phyloP scores from a whole-genome alignment of 768 basidiomycete genomes.

The Mycena belliarum region DNA sequence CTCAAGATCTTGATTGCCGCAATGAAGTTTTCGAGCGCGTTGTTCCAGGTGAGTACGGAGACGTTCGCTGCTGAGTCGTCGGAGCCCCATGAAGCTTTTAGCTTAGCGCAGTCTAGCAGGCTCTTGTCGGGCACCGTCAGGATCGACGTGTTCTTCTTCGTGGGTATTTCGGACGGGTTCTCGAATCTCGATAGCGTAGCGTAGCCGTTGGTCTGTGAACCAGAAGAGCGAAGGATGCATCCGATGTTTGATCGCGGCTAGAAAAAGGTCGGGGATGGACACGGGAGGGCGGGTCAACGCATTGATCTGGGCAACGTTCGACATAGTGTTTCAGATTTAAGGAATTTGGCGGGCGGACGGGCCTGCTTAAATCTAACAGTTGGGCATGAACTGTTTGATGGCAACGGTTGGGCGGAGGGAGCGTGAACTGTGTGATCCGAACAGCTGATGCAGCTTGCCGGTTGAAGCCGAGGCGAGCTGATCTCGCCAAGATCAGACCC shows the following conservation, averaged over 20 bases:
- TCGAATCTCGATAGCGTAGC: neutral
- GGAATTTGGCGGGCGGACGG: too few species aligned
- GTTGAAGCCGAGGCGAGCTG: too few species aligned
- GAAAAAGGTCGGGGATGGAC: neutral
- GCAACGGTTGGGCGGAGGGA: too few species aligned
- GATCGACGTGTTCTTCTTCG: neutral
- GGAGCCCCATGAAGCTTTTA: neutral
- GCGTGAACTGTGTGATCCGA: too few species aligned
- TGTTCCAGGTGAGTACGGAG: neutral
- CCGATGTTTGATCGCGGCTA: neutral
- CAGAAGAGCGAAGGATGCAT: neutral
- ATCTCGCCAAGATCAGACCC: too few species aligned
- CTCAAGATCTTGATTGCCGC: neutral
- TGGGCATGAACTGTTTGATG: too few species aligned
- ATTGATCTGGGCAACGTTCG: neutral
- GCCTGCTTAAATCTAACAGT: too few species aligned
- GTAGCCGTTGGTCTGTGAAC: neutral
- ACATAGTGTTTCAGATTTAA: too few species aligned
- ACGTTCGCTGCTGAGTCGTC: neutral
- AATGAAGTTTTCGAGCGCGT: neutral
- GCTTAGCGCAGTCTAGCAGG: neutral
- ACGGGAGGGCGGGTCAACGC: neutral
- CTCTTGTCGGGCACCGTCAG: neutral
- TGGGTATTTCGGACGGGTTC: neutral
- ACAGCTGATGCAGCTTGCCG: too few species aligned